These are phyloP conservation scores for Cymodocea nodosa DNA, from an alignment of 116 monocot species.

Conservation along the genomic window DNA sequence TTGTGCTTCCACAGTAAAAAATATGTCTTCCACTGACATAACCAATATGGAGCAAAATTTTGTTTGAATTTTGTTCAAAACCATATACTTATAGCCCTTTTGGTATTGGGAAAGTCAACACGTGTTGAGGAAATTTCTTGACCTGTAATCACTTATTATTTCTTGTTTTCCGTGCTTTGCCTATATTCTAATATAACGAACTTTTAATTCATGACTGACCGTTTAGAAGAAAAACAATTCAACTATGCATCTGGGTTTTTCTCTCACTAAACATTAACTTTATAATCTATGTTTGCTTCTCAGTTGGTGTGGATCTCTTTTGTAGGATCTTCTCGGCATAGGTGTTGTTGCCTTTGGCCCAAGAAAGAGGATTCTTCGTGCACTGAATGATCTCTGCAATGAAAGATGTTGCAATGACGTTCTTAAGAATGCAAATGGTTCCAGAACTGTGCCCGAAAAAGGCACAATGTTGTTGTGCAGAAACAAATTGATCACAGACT, in stretches of 20 bases:
- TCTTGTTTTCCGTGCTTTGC: neutral
- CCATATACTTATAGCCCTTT: too few species aligned
- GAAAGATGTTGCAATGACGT: slow-evolving; percentile 13
- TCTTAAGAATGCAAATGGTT: slow-evolving; percentile 2
- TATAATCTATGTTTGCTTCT: neutral
- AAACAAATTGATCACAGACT: slow-evolving; percentile 93
- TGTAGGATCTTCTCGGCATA: slow-evolving; percentile 65
- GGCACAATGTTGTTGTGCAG: slow-evolving; percentile 15
- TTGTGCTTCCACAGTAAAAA: too few species aligned
- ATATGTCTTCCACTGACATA: too few species aligned
- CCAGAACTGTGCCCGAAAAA: slow-evolving; percentile 7
- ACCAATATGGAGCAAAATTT: too few species aligned
- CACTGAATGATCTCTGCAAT: slow-evolving; percentile 46
- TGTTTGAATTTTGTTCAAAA: too few species aligned
- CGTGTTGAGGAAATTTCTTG: too few species aligned
- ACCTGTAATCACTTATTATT: neutral
- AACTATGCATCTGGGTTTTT: too few species aligned
- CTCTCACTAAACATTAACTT: neutral
- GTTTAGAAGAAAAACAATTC: too few species aligned
- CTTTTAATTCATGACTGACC: too few species aligned
- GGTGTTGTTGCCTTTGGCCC: slow-evolving; percentile 81
- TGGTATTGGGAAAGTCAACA: too few species aligned
- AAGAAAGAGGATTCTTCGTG: slow-evolving; percentile 78
- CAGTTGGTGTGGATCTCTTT: neutral
- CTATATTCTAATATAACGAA: too few species aligned